Evolutionary conservation across 2,329 filamentous ascomycete species (phyloP).

Genomic region (Penicillium sp.): DNA sequence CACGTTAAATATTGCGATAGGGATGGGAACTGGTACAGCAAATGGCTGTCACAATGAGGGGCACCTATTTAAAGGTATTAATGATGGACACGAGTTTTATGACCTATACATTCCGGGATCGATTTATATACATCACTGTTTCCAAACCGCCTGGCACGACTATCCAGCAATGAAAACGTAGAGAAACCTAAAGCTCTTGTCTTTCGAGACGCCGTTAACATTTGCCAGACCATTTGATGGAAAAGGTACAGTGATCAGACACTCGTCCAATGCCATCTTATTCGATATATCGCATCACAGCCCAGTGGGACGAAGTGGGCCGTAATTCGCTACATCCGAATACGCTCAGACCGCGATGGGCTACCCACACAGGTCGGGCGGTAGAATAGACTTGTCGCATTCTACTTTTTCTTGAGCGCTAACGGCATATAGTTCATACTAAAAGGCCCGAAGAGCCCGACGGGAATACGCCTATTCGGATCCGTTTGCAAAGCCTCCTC

Average conservation of each 20-base stretch:
- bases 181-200: neutral
- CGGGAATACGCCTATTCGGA: neutral
- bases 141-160: neutral
- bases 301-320: constrained; percentile 7
- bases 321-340: neutral
- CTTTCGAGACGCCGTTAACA: too few species aligned
- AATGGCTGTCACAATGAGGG: neutral
- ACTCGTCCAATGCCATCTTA: neutral
- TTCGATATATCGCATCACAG: neutral
- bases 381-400: neutral
- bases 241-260: too few species aligned
- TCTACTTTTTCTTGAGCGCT: neutral
- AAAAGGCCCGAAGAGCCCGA: neutral
- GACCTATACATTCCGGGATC: neutral
- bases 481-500: neutral
- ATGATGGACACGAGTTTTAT: neutral
- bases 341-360: neutral
- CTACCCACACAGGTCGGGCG: neutral
- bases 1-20: neutral
- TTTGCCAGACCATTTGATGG: too few species aligned
- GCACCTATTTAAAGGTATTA: neutral
- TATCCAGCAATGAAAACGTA: neutral
- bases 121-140: neutral
- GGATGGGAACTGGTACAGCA: neutral
- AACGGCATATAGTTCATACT: neutral